Base-by-base conservation (phyloP, 768 basidiomycete genomes). In the Amanita molliuscula region DNA sequence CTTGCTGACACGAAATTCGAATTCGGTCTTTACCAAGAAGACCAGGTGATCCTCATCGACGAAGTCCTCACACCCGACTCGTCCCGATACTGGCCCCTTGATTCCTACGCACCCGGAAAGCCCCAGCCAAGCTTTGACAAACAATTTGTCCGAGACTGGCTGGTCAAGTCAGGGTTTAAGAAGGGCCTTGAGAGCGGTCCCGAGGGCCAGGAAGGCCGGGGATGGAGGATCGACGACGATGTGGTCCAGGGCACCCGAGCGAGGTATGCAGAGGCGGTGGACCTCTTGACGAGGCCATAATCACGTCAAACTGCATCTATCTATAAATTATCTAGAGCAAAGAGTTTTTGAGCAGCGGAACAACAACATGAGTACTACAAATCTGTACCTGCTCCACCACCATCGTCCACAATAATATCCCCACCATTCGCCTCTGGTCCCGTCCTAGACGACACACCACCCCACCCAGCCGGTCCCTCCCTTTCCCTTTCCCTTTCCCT, bases 1-100 rank as follows among this genome's bases (percentile, higher is more conserved):
- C 82, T 99, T 38, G 96, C 93, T 20, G 95, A 99, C 65, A 98
- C 94, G 35, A 99, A 99, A 64, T 97, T 98, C 65, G 96, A 98
- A 68, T 99, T 99, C 60, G 96, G 96, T 4, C 77, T 97, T 38
- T 59, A 43, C 44, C 11, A 16, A 56, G 7, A 16, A 56, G 7
- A 48, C 57, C 5, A 62, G 62, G 57, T 97, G 20, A 88, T 95
- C 54, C 77, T 98, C 43, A 84, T 98, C 56, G 96, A 99, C 65
- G 96, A 99, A 62, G 78, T 88, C n/a, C 77, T 99, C 47, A 98
- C 96, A 0, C 94, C 95, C 16, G 96, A 99, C 65, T 97, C 93
- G 10, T 96, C 92, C 15, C 79, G 95, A 28, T 99, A 97, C 70
- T 98, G 96, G 96, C 89, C 93, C 1, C 70, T 82, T 5, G 74